Evolutionary conservation across 371 early-diverging fungal species (phyloP).

Genomic region (Haplosporangium sp.): DNA sequence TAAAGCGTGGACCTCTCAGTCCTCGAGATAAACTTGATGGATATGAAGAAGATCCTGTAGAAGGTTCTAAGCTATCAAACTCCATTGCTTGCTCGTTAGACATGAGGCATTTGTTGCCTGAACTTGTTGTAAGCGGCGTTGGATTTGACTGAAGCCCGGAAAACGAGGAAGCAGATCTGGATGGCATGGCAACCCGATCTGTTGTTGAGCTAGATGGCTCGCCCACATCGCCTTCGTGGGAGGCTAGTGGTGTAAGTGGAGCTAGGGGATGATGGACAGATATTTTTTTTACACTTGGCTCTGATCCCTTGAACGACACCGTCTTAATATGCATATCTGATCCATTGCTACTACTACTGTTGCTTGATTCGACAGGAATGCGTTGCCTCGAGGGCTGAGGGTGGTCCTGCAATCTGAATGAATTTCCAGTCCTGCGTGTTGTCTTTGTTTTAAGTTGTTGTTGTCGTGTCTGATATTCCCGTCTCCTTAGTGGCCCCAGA

Average conservation of each 20-base stretch:
- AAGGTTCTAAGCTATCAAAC: neutral
- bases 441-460: constrained; percentile 40
- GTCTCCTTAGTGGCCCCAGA: constrained; percentile 29
- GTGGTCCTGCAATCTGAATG: constrained; percentile 17
- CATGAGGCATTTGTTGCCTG: constrained; percentile 13
- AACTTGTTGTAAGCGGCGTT: neutral
- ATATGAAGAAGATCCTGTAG: neutral
- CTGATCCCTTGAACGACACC: neutral
- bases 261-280: neutral
- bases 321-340: neutral
- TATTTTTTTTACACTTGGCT: neutral
- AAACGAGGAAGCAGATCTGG: neutral
- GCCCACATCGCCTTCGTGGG: neutral
- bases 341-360: neutral
- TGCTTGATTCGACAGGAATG: neutral
- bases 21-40: neutral
- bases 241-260: neutral
- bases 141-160: constrained; percentile 1
- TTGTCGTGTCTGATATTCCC: constrained; percentile 45
- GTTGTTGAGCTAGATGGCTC: constrained; percentile 3
- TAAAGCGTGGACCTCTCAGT: constrained; percentile 25
- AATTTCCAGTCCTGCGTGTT: constrained; percentile 24
- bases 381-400: constrained; percentile 1
- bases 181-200: constrained; percentile 10
- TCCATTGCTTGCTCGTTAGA: constrained; percentile 24